Evolutionary conservation across 805 yeast species (phyloP), one percentile per base, ranked within the genome.

Genomic region (Lachancea sp.): DNA sequence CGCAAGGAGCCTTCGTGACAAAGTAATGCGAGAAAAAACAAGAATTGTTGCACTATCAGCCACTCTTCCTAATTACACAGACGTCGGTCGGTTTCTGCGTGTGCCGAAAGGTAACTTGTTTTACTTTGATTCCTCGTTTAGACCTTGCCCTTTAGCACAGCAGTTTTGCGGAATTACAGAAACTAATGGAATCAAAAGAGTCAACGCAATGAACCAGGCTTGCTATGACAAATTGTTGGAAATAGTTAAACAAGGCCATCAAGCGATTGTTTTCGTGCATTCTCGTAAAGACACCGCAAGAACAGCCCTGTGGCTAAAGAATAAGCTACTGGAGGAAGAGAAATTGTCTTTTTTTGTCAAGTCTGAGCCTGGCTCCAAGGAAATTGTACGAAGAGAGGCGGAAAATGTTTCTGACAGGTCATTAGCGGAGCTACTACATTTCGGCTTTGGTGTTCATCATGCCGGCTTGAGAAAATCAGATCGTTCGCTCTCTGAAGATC

Each of bases 61-160:
- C 0, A 89, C 97, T 0, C 70, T 90, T 38, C 96, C 97, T 2
- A 88, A 89, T 55, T 90, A 82, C 55, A 59, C 64, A 45, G 97
- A 90, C 60, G 97, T 90, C 26, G 95, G 95, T 0, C 69, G 68
- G 32, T 90, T 92, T 53, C 63, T 92, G 36, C 67, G 79, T 25
- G 96, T 85, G 4, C 77, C 77, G 17, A 64, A 65, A 12, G 48
- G 63, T 12, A 89, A 90, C 0, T 52, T 88, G 4, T 89, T 84
- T 56, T 86, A 74, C 56, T 92, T 90, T 58, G 96, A 86, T 55
- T 67, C 92, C 0, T 69, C 83, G 3, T 90, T 71, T 54, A 71
- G 98, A 54, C 98, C 98, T 1, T 88, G 96, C 55, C 97, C 98
- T 0, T 65, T 90, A 25, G 83, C 82, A 20, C 97, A 88, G 54